Evolutionary conservation across 177 flowering plant species (phyloP).

Genomic region (Vitis hybrid): DNA sequence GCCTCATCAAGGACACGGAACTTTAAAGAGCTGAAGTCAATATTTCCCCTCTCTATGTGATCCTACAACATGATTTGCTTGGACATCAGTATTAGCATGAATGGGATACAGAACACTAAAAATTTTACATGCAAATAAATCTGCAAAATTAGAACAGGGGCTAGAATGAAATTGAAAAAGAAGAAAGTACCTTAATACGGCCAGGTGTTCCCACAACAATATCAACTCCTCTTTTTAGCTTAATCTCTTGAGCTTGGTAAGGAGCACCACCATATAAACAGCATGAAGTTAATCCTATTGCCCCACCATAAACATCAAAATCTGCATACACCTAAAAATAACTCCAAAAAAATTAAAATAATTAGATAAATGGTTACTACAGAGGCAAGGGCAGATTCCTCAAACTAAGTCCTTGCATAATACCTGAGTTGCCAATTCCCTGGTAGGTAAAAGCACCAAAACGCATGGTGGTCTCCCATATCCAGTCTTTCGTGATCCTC

Average conservation of each 20-base stretch:
- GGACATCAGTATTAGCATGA: neutral
- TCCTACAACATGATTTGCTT: conserved; percentile 47
- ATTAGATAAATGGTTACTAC: neutral
- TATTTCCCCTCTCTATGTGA: conserved; percentile 69
- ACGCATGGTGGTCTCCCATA: conserved; percentile 91
- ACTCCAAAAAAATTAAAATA: neutral
- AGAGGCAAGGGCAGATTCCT: neutral
- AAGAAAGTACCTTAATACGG: conserved; percentile 59
- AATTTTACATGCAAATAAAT: neutral
- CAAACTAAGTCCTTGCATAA: neutral
- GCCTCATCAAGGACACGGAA: conserved; percentile 98
- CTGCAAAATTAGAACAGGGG: neutral
- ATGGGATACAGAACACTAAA: too few species aligned
- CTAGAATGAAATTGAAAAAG: neutral
- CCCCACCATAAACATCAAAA: conserved; percentile 80
- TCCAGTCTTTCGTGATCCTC: conserved; percentile 63
- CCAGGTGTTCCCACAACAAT: conserved; percentile 89
- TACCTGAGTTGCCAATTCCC: conserved; percentile 96
- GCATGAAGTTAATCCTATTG: conserved; percentile 61
- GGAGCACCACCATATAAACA: conserved; percentile 86
- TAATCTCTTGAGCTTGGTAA: conserved; percentile 48
- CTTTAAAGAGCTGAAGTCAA: conserved; percentile 67
- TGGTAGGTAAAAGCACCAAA: conserved; percentile 84
- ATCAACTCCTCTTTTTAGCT: conserved; percentile 81
- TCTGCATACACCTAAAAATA: conserved; percentile 69